Evolutionary conservation across 495 filamentous ascomycete genomes (phyloP).

Genomic region (Hyaloscypha hepaticicola): DNA sequence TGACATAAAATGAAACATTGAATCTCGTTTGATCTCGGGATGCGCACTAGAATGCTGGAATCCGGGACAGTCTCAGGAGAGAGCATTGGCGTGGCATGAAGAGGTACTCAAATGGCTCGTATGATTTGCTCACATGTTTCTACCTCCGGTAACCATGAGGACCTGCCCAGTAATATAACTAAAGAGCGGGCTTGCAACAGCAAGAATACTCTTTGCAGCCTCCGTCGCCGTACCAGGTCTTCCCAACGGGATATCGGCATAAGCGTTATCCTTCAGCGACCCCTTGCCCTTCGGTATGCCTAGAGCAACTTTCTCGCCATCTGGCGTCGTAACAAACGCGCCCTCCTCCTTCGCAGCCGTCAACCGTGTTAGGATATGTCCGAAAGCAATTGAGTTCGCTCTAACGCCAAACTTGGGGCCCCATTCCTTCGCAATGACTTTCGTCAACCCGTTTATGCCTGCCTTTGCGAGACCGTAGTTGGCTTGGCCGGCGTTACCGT

Average conservation of each 20-base stretch:
- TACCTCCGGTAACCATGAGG: conserved; percentile 77
- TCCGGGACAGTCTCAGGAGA: neutral
- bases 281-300: conserved; percentile 57
- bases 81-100: neutral
- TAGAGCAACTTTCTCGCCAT: conserved; percentile 73
- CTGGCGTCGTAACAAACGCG: conserved; percentile 70
- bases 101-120: neutral
- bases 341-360: conserved; percentile 80
- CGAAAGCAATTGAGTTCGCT: conserved; percentile 81
- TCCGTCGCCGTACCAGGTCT: conserved; percentile 74
- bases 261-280: conserved; percentile 37
- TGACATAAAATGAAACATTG: too few species aligned
- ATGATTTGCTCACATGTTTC: conserved; percentile 62
- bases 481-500: conserved; percentile 82
- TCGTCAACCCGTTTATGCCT: conserved; percentile 74
- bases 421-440: conserved; percentile 92
- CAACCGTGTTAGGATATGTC: conserved; percentile 72
- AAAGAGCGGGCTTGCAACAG: conserved; percentile 76
- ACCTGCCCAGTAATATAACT: conserved; percentile 84
- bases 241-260: conserved; percentile 72
- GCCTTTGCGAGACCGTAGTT: conserved; percentile 86
- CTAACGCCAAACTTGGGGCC: conserved; percentile 80
- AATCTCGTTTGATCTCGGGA: too few species aligned
- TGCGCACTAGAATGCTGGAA: too few species aligned
- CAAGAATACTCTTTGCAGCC: conserved; percentile 75